Percentiles rank a stretch among this genome's conserved stretches.
Evolutionary conservation across 257 asterid genomes (phyloP).

Genomic region (Gentiana straminea): DNA sequence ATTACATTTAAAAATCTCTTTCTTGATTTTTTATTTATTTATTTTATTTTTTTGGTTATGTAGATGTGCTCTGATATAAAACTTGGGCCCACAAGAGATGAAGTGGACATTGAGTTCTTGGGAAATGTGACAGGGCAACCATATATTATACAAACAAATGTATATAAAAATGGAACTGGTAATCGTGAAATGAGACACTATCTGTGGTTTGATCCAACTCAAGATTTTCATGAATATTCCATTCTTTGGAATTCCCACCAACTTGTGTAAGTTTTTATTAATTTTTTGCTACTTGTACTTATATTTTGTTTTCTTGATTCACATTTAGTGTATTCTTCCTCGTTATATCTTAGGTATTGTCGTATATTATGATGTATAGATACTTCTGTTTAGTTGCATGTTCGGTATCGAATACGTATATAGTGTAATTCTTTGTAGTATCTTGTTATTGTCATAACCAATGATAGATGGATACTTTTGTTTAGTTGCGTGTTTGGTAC

Average conservation of each 20-base stretch:
- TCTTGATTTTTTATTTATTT: too few relatives aligned
- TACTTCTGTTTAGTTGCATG: too few relatives aligned
- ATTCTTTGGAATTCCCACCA: slow-evolving; percentile 79
- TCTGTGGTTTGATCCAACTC: slow-evolving; percentile 88
- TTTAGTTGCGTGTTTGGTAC: too few relatives aligned
- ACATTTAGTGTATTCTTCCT: too few relatives aligned
- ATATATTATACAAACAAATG: slow-evolving; percentile 71
- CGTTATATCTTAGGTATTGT: too few relatives aligned
- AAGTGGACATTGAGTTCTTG: slow-evolving; percentile 87
- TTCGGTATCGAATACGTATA: too few relatives aligned
- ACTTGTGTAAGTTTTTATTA: slow-evolving; percentile 44
- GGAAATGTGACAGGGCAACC: slow-evolving; percentile 93
- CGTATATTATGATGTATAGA: too few relatives aligned
- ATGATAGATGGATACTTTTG: too few relatives aligned
- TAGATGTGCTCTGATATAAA: slow-evolving; percentile 84
- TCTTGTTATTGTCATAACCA: too few relatives aligned
- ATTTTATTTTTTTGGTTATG: background rate
- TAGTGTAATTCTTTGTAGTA: too few relatives aligned
- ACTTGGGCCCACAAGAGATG: slow-evolving; percentile 82
- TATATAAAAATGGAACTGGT: slow-evolving; percentile 92
- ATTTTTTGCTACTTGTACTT: background rate
- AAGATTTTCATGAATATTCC: slow-evolving; percentile 69
- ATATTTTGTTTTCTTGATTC: too few relatives aligned
- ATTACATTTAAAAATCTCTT: too few relatives aligned
- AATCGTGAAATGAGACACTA: slow-evolving; percentile 81